Evolutionary conservation across 1,139 yeast genomes (phyloP), one percentile per base, ranked within the genome.

Genomic region (Blastobotrys apis): DNA sequence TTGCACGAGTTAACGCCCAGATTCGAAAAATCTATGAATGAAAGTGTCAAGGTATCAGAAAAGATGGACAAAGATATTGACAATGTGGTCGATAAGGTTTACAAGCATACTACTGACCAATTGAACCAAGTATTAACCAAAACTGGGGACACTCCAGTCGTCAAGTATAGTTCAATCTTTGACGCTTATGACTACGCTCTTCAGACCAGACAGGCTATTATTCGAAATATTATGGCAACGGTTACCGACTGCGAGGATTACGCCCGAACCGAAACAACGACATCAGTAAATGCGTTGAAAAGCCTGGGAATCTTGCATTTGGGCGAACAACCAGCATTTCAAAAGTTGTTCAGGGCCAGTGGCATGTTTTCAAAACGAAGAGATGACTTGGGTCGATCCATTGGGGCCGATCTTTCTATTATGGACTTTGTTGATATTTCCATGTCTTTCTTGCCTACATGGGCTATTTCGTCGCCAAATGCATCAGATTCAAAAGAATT

Each of bases 311-410:
- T 67, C 17, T 49, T 57, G 40, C 69, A 67, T 43, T 57, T 68
- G 12, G 71, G 95, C 1, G 74, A 75, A 48, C 69, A 51, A 80
- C 66, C 74, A 68, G 64, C 63, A 10, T 60, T 61, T 39, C 81
- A 80, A 49, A 82, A 83, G 51, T 75, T 75, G 9, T 90, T 92
- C 67, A 78, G 84, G 47, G 77, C 85, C 13, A 83, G 80, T 21
- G 74, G 84, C 40, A 92, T 92, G 98, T 92, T 88, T 56, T 77
- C 87, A 2, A 78, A 90, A 54, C 74, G 74, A 46, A 76, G 75
- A 37, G 96, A 92, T 56, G 64, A 75, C 4, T 66, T 81, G 33
- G 74, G 78, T 32, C 78, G 82, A 53, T 72, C 76, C 40, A 68
- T 90, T 37, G 71, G 75, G 49, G 76, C 79, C 30, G 74, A 76